A percentile compares a stretch with the other conserved stretches of the same genome.
Evolutionary conservation across 177 flowering plant genomes (phyloP).

Genomic region (Vitis hybrid): DNA sequence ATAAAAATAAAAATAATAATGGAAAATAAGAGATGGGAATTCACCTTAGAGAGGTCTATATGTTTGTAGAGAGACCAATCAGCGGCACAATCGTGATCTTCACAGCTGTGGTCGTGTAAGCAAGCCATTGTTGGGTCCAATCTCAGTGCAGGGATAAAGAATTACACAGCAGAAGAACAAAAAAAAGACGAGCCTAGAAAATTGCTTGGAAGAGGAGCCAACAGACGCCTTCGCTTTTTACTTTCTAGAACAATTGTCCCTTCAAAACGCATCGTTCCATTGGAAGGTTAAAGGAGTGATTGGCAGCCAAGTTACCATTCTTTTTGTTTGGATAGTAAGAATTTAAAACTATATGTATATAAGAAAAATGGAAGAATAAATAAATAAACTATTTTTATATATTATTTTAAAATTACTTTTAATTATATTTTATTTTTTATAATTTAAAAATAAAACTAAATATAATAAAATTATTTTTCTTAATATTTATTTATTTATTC

Average conservation of each 20-base stretch:
- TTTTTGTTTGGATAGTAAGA: not conserved
- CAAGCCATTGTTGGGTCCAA: slow-evolving; percentile 62
- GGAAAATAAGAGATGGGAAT: not conserved
- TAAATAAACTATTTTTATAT: not conserved
- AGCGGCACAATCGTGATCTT: slow-evolving; percentile 87
- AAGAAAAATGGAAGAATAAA: too few relatives aligned
- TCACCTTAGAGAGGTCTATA: slow-evolving; percentile 85
- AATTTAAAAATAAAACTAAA: too few relatives aligned
- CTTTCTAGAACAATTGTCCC: not conserved
- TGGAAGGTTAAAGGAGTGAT: too few relatives aligned
- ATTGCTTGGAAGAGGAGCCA: not conserved
- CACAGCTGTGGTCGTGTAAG: slow-evolving; percentile 90
- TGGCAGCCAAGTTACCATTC: not conserved
- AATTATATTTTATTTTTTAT: not conserved
- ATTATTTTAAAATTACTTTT: not conserved
- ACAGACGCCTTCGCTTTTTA: not conserved
- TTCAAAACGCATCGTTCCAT: not conserved
- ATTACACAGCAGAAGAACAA: not conserved
- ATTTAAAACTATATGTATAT: not conserved
- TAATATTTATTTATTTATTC: too few relatives aligned
- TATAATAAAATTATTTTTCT: too few relatives aligned
- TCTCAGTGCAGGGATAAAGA: too few relatives aligned
- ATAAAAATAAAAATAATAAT: not conserved
- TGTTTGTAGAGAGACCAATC: slow-evolving; percentile 95
- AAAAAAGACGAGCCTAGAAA: not conserved